Evolutionary conservation across 352 stramenopile species (phyloP).

Genomic region (Phytophthora europaea): DNA sequence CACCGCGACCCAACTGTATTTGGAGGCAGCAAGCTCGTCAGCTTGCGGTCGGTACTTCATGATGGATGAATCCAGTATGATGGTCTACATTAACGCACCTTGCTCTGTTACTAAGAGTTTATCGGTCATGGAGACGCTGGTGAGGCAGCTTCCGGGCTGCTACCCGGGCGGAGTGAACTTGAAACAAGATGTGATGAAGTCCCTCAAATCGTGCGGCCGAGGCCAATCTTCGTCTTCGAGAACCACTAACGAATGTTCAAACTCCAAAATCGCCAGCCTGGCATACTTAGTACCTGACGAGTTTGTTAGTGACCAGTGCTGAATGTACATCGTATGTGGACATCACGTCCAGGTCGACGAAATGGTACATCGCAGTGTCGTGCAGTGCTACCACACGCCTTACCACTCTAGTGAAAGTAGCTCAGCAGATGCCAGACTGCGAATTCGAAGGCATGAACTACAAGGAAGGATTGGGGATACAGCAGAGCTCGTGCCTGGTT

Average conservation of each 20-base stretch:
- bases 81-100: constrained; percentile 15
- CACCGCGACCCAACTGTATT: constrained; percentile 13
- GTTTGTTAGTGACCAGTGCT: constrained; percentile 16
- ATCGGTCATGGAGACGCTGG: constrained; percentile 10
- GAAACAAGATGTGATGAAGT: constrained; percentile 9
- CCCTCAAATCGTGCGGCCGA: constrained; percentile 3
- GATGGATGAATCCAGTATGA: constrained; percentile 16
- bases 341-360: constrained; percentile 4
- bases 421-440: constrained; percentile 19
- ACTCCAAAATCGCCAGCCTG: constrained; percentile 13
- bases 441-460: constrained; percentile 25
- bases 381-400: neutral
- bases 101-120: constrained; percentile 25
- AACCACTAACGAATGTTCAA: constrained; percentile 5
- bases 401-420: too few species aligned
- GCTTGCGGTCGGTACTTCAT: constrained; percentile 11
- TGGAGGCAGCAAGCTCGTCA: constrained; percentile 4
- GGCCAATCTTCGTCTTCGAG: constrained; percentile 3
- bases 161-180: constrained; percentile 15
- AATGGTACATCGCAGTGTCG: too few species aligned
- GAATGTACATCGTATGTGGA: constrained; percentile 9
- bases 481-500: constrained; percentile 2
- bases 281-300: constrained; percentile 15
- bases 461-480: constrained; percentile 11
- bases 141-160: constrained; percentile 30